These are phyloP conservation scores for Xylariales sp. DNA, from an alignment of 2,329 filamentous ascomycete species.

Conservation along the genomic window DNA sequence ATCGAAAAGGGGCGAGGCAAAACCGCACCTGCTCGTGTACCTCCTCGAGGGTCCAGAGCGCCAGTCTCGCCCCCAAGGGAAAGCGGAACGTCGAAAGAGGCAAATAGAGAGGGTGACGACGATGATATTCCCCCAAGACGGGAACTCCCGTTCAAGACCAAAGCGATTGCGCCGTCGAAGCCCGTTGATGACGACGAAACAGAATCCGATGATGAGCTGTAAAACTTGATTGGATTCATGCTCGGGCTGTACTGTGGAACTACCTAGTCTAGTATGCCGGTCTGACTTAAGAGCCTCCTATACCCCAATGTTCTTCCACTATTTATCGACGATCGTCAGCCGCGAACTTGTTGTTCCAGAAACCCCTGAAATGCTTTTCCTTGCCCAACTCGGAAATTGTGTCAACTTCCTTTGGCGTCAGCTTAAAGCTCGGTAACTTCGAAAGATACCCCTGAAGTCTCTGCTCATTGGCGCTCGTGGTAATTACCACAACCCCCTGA, in stretches of 20 bases:
- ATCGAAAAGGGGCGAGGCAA: constrained; percentile 14
- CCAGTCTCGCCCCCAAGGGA: not conserved
- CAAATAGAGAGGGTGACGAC: constrained; percentile 18
- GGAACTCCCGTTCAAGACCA: constrained; percentile 39
- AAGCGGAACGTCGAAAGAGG: constrained; percentile 13
- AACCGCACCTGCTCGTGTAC: not conserved
- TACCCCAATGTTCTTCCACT: not conserved
- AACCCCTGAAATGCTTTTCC: constrained; percentile 57
- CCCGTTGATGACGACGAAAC: constrained; percentile 39
- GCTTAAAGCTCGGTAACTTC: constrained; percentile 49
- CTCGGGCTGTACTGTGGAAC: too few relatives aligned
- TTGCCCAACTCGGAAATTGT: constrained; percentile 51
- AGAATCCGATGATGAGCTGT: constrained; percentile 54
- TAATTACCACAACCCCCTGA: constrained; percentile 53
- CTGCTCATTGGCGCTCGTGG: constrained; percentile 55
- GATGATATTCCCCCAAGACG: constrained; percentile 23
- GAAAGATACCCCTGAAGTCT: constrained; percentile 51
- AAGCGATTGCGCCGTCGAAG: constrained; percentile 25
- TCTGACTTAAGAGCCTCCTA: too few relatives aligned
- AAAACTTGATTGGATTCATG: constrained; percentile 15
- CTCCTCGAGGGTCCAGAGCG: not conserved
- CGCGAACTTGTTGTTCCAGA: constrained; percentile 51
- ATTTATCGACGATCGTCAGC: constrained; percentile 42
- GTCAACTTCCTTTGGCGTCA: constrained; percentile 54
- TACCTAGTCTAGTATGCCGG: too few relatives aligned